Percentiles rank a stretch among this genome's conserved stretches.
Conservation (phyloP, 352 stramenopile genomes). For the Thalassiosira hispida region DNA sequence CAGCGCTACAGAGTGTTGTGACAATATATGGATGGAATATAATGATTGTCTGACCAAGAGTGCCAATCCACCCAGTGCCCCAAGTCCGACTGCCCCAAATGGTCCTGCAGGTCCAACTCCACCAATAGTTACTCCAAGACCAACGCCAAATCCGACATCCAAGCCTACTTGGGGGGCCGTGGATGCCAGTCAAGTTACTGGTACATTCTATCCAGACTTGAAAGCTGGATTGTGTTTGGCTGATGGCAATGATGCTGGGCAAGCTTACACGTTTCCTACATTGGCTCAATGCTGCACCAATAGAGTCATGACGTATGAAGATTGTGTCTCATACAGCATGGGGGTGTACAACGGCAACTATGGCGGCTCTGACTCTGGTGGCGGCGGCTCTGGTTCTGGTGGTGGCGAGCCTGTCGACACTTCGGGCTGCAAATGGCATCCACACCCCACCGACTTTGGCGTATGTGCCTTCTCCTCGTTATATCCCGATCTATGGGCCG, state of each 20-base stretch:
- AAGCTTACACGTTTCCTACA: slow-evolving; percentile 5
- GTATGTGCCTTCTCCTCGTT: neutral
- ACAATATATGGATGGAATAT: neutral
- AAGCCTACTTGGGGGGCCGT: too few species aligned
- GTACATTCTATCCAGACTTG: slow-evolving; percentile 26
- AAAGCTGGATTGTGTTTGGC: neutral
- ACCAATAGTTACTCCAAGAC: neutral
- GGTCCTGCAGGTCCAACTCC: neutral
- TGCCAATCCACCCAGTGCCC: neutral
- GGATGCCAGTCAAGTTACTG: neutral
- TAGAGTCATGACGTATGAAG: slow-evolving; percentile 10
- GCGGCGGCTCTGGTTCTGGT: neutral
- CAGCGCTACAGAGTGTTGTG: slow-evolving; percentile 26
- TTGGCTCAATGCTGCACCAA: slow-evolving; percentile 9
- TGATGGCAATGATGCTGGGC: neutral
- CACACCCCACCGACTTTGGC: too few species aligned
- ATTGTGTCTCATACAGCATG: slow-evolving; percentile 16
- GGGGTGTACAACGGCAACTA: neutral
- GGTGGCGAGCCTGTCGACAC: too few species aligned
- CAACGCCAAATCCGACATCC: too few species aligned
- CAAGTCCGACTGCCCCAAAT: neutral
- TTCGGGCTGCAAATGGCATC: too few species aligned
- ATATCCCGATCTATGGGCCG: neutral
- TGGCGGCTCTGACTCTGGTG: neutral
- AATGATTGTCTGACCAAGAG: neutral